Evolutionary conservation across 2,329 filamentous ascomycete genomes (phyloP), one percentile per base, ranked within the genome.

Genomic region (Biscogniauxia sp.): DNA sequence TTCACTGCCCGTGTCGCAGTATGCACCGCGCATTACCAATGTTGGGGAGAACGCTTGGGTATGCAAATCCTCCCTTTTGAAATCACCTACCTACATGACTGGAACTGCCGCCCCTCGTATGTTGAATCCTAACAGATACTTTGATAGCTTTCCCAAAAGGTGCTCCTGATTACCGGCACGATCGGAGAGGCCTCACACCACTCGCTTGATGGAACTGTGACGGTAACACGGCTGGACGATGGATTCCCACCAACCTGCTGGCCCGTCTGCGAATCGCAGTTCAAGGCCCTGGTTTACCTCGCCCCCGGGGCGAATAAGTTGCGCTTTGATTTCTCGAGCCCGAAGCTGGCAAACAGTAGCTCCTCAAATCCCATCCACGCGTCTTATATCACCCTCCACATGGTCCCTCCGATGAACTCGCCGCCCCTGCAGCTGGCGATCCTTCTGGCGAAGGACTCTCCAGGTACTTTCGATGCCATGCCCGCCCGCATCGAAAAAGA

Each of bases 391-490:
- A 91, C 88, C 62, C 81, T 97, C 65, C 93, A 96, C 74, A 96
- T 95, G 82, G 83, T 97, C 8, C 92, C 93, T 1, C 80, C 93
- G 15, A 88, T 84, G 63, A 88, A 88, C 63, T 80, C 89, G 0
- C 94, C 95, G 2, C 95, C 95, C 6, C 79, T 99, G 28, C 93
- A 98, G 68, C 82, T 99, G 55, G 94, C 92, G 20, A 92, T 98
- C 54, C 79, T 99, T 3, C 79, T 97, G 11, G 95, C 87, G 23
- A 93, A 90, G 72, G 95, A 99, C 73, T 98, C 94, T 0, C 87
- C 90, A 0, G 91, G 84, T 49, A 94, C 89, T 1, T 97, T 90
- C 69, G 93, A 98, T 77, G 88, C 92, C 3, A 84, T 88, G 17
- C 93, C 92, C 0, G 87, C 92, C 58, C 85, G 91, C 54, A 79